Base-by-base conservation (phyloP, 495 filamentous ascomycete genomes). In the Aspergillus heteromorphus region DNA sequence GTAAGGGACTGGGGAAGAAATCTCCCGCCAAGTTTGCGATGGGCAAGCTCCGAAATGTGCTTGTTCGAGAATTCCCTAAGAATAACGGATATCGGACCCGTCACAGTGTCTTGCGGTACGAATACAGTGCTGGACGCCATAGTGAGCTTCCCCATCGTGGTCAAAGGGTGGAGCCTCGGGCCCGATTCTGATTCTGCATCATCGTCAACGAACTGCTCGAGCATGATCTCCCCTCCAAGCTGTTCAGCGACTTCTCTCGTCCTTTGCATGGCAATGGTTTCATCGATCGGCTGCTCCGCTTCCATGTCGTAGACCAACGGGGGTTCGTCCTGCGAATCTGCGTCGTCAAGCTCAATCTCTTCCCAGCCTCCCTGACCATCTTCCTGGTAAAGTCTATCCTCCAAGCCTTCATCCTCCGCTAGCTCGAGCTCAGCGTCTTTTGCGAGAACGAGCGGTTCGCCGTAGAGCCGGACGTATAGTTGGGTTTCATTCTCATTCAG, bases 381-480 rank as follows among this genome's bases (percentile, higher is more conserved):
- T 63, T 87, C 76, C 57, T 81, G 79, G 45, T 87, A 69, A 16
- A 83, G 56, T 25, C 65, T 67, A 53, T 73, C 68, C 31, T 65
- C 58, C 1, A 72, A 65, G 8, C 73, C 71, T 19, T 62, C 67
- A 16, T 66, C 65, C 42, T 58, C 45, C 36, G 23, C 42, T 1
- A 59, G 27, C 23, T 67, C 73, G 19, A 53, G 50, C 36, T 71
- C 63, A 20, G 79, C 43, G 10, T 68, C 60, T 48, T 64, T 65
- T 40, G 79, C 47, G 75, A 75, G 57, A 78, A 65, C 20, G 79
- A 90, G 57, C 73, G 78, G 72, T 27, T 74, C 73, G 1, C 92
- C 93, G 70, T 91, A 97, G 9, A 96, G 71, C 53, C 89, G 79
- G 53, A 86, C 83, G 63, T 96, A 97, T 1, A 96, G 62, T 38